A percentile compares a stretch with the other conserved stretches of the same genome.
Conservation (phyloP, 208 protist genomes). For the Wallacemonas collosoma region DNA sequence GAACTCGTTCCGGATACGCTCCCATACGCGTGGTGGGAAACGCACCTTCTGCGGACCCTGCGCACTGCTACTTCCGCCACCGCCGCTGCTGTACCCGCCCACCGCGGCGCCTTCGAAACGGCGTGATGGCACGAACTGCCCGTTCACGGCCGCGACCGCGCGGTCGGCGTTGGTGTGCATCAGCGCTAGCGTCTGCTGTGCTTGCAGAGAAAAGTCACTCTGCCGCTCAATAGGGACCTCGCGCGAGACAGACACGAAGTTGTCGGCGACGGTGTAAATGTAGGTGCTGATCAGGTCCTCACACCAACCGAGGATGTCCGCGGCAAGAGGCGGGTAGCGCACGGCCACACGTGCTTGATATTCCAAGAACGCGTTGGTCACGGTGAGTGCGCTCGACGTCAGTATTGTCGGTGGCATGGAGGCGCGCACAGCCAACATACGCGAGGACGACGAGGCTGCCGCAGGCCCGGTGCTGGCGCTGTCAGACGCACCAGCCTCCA, state of each 20-base stretch:
- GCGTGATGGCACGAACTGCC: slow-evolving; percentile 27
- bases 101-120: slow-evolving; percentile 13
- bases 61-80: not conserved
- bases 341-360: slow-evolving; percentile 76
- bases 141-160: slow-evolving; percentile 37
- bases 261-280: slow-evolving; percentile 83
- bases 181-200: slow-evolving; percentile 49
- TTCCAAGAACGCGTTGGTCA: slow-evolving; percentile 73
- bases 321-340: slow-evolving; percentile 72
- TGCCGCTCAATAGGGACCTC: slow-evolving; percentile 75
- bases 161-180: slow-evolving; percentile 51
- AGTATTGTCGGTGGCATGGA: slow-evolving; percentile 43
- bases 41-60: slow-evolving; percentile 14
- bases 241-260: slow-evolving; percentile 84
- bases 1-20: slow-evolving; percentile 53
- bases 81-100: not conserved
- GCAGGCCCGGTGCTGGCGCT: slow-evolving; percentile 22
- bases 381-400: slow-evolving; percentile 53
- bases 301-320: slow-evolving; percentile 70
- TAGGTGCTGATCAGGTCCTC: slow-evolving; percentile 72
- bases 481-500: not conserved
- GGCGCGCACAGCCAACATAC: slow-evolving; percentile 29
- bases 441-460: not conserved
- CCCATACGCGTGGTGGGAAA: slow-evolving; percentile 76
- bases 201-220: slow-evolving; percentile 50